Base-by-base conservation (phyloP, 768 basidiomycete genomes). In the Leccinellum rugosiceps region DNA sequence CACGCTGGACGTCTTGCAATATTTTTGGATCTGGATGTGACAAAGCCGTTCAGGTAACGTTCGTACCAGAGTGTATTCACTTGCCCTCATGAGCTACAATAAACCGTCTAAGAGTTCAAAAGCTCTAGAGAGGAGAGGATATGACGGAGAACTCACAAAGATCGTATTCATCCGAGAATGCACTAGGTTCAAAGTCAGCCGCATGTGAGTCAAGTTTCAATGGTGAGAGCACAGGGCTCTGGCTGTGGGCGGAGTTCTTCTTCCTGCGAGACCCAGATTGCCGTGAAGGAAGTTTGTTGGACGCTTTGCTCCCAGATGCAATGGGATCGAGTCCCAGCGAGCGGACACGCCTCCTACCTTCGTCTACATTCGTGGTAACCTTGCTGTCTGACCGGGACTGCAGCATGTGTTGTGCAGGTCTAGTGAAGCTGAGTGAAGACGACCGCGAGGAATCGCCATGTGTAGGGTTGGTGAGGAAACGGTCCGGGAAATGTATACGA, bases 161-260 rank as follows among this genome's bases (percentile, higher is more conserved):
- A 67, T 90, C 86, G 66, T 89, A 90, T 71, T 91, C 89, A 59
- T 91, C 83, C 1, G 87, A 87, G 71, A 90, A 87, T 31, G 74
- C 71, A 23, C 68, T 69, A 15, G 75, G 73, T 57, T 72, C 75
- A 51, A 75, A 75, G 56, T 77, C 75, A 60, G 65, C 60, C 45
- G 67, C 52, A 44, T 62, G 62, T 21, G 55, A 63, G 62, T 66
- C 75, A 56, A 60, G 63, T 63, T 61, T 75, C 23, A 61, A 56
- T 10, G 62, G 57, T 17, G 65, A 65, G 59, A 63, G 48, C 31
- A 57, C 34, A 19, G 53, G 23, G 9, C 53, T 23, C 46, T 60
- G 70, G 47, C 50, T 59, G 15, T 63, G 68, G 35, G 50, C 35
- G 6, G 48, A 54, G 26, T 49, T 55, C 45, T 65, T 69, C 59